These are phyloP conservation scores for Pythium dissimile DNA, from an alignment of 352 stramenopile species.

Conservation along the genomic window DNA sequence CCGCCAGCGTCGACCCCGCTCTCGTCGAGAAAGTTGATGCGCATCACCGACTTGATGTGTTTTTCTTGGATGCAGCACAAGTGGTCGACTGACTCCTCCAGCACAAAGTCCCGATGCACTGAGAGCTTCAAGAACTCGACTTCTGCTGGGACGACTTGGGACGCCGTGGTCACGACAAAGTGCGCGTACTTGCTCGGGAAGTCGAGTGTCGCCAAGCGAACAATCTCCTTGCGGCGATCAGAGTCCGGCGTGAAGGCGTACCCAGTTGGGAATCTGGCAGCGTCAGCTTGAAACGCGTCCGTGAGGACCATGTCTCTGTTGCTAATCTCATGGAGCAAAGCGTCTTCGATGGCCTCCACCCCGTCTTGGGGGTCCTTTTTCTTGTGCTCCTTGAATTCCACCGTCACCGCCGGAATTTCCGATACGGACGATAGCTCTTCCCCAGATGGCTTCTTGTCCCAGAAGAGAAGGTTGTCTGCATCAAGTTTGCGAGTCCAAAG, in stretches of 20 bases:
- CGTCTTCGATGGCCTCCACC: constrained; percentile 19
- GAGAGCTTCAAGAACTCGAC: constrained; percentile 66
- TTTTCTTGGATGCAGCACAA: constrained; percentile 53
- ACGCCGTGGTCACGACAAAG: constrained; percentile 68
- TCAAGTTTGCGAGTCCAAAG: constrained; percentile 67
- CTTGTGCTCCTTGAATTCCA: constrained; percentile 32
- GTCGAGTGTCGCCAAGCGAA: constrained; percentile 33
- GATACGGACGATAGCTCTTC: constrained; percentile 20
- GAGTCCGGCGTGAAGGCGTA: constrained; percentile 24
- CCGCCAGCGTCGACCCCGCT: constrained; percentile 82
- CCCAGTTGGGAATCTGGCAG: constrained; percentile 6
- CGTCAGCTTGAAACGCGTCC: constrained; percentile 1
- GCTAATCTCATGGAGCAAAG: not conserved
- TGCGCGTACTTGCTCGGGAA: constrained; percentile 75
- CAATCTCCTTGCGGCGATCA: constrained; percentile 39
- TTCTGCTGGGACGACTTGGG: constrained; percentile 56
- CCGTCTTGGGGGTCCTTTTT: constrained; percentile 18
- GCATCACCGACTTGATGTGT: constrained; percentile 66
- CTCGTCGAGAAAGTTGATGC: constrained; percentile 88
- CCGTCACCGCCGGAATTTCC: not conserved
- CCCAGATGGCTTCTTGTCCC: constrained; percentile 35
- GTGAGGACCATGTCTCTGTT: constrained; percentile 4
- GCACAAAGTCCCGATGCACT: constrained; percentile 53
- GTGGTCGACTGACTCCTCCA: constrained; percentile 73
- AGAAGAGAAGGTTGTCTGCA: constrained; percentile 53